Base-by-base conservation (phyloP, 345 rosid species). In the Gossypium longicalyx region DNA sequence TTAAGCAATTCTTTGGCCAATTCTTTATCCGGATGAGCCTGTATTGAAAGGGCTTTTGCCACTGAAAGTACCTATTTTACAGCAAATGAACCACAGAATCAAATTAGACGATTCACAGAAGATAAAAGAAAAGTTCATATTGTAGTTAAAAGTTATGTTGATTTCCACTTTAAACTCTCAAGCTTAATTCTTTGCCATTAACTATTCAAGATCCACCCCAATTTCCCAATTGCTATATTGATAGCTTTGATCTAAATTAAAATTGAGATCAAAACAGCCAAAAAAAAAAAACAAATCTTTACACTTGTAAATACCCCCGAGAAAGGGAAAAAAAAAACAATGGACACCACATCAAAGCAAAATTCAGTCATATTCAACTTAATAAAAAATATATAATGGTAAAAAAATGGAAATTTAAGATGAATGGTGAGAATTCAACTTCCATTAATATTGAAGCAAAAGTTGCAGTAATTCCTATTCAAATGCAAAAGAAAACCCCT, bases 1-100 rank as follows among this genome's bases (percentile, higher is more conserved):
- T 89, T 87, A 63, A 93, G 97, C 83, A 96, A 77, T 62, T 77
- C 78, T 84, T 83, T 83, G 7, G 98, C 98, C 78, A 88, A 83
- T 71, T 83, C 77, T 83, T 93, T 93, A 83, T 96, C 98, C 1
- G 98, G 99, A 84, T 96, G 98, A 17, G 94, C 98, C 82, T 96
- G 99, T 78, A 96, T 93, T 64, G 99, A 96, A 83, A 96, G 78
- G 19, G 97, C 88, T 81, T 94, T 96, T 7, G 85, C 93, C 81
- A 93, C 89, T 59, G 98, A 96, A 87, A 96, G 93, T 54, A 96
- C 91, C 99, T 91, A 78, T 41, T 63, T 70, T 60, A 78, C 48
- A 78, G 57, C 62, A 73, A 29, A 75, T n/a, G 22, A 2, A 38
- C n/a, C 52, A 67, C 25, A 48, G 15, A 51, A 49, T 38, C 45